phyloP scores from a whole-genome alignment of 352 stramenopile species.

The Phytophthora foliorum region DNA sequence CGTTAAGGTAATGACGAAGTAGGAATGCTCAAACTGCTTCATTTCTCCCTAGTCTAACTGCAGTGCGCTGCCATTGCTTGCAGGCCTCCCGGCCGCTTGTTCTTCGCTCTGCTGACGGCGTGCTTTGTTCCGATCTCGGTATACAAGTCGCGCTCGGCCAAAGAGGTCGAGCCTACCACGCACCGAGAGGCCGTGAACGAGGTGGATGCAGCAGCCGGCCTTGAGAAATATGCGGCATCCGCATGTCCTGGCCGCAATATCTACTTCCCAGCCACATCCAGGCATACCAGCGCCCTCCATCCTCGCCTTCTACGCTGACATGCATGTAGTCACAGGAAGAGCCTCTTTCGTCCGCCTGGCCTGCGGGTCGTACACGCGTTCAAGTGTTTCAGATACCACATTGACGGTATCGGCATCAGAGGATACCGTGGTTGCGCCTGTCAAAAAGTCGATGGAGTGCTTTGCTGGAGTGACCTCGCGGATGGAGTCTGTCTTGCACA shows the following conservation, averaged over 20 bases:
- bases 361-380: slow-evolving; percentile 2
- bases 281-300: slow-evolving; percentile 8
- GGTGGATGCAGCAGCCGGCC: slow-evolving; percentile 9
- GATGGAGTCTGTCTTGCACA: not conserved
- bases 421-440: not conserved
- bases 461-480: not conserved
- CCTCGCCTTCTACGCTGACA: slow-evolving; percentile 4
- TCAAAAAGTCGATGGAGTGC: slow-evolving; percentile 9
- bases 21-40: not conserved
- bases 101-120: not conserved
- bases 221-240: slow-evolving; percentile 6
- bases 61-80: slow-evolving; percentile 6
- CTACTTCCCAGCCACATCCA: not conserved
- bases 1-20: not conserved
- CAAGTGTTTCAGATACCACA: not conserved
- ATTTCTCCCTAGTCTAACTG: slow-evolving; percentile 1
- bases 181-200: not conserved
- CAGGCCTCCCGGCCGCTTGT: not conserved
- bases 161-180: not conserved
- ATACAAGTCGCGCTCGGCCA: not conserved
- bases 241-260: slow-evolving; percentile 4
- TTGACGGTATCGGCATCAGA: not conserved
- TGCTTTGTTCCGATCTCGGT: slow-evolving; percentile 4
- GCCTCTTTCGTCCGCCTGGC: not conserved
- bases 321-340: not conserved